Evolutionary conservation across 257 asterid genomes (phyloP).

Genomic region (Lycium ferocissimum): DNA sequence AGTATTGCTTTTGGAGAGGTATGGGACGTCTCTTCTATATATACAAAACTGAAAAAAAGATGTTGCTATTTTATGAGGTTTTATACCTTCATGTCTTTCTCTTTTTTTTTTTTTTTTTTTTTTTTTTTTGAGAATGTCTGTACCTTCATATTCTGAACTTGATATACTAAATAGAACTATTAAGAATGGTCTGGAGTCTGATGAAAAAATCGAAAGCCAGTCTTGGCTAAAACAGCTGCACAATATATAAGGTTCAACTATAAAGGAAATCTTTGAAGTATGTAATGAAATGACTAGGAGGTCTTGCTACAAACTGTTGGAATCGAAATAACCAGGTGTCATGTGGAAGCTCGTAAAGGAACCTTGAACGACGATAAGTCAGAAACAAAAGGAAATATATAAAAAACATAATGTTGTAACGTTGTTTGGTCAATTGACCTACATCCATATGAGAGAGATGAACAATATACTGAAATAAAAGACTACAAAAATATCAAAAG

Average conservation of each 20-base stretch:
- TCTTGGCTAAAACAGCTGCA: constrained; percentile 1
- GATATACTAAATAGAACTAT: neutral
- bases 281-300: neutral
- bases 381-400: neutral
- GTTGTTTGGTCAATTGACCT: neutral
- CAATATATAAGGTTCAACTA: neutral
- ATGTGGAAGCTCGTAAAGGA: neutral
- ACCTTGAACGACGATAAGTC: neutral
- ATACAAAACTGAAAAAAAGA: neutral
- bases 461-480: neutral
- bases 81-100: neutral
- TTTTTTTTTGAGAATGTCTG: neutral
- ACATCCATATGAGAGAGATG: neutral
- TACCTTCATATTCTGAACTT: neutral
- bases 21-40: constrained; percentile 1
- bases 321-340: neutral
- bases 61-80: neutral
- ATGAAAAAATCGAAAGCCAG: neutral
- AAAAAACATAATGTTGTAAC: neutral
- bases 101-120: too few species aligned
- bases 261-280: neutral
- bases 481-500: neutral
- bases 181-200: neutral
- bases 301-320: neutral
- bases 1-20: constrained; percentile 40